Percentiles rank a stretch among this genome's conserved stretches.
Conservation (phyloP, 1,284 basidiomycete genomes). For the Ustilago sp. region DNA sequence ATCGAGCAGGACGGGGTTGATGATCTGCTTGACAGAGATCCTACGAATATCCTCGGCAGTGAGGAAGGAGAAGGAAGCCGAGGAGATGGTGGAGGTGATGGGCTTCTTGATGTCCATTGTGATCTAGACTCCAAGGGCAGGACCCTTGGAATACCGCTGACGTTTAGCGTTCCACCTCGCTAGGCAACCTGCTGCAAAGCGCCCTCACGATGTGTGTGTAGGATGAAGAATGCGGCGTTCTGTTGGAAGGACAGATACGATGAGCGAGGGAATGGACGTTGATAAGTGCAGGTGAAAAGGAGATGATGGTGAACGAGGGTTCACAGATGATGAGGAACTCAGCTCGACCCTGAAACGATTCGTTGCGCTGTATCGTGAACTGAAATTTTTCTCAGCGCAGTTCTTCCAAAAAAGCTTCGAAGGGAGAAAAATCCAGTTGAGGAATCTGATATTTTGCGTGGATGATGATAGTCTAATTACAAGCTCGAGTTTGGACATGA, state of each 20-base stretch:
- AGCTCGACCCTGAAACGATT: conserved; percentile 12
- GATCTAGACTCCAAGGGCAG: conserved; percentile 36
- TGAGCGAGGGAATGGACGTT: not conserved
- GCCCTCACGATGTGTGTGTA: not conserved
- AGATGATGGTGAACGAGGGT: not conserved
- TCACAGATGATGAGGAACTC: not conserved
- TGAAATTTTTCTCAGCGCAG: conserved; percentile 32
- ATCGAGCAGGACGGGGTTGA: conserved; percentile 92
- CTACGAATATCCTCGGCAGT: conserved; percentile 88
- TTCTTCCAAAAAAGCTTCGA: conserved; percentile 21
- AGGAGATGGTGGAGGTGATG: conserved; percentile 83
- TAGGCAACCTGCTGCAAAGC: conserved; percentile 10
- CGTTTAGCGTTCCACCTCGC: conserved; percentile 15
- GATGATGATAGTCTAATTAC: too few species aligned
- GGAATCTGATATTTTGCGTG: too few species aligned
- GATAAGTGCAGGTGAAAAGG: conserved; percentile 1
- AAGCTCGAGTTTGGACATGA: too few species aligned
- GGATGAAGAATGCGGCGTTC: not conserved
- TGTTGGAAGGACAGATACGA: not conserved
- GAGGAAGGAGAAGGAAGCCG: conserved; percentile 94
- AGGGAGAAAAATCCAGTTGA: conserved; percentile 26
- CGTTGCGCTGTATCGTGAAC: conserved; percentile 20
- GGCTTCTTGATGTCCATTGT: conserved; percentile 93
- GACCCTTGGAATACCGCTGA: conserved; percentile 31
- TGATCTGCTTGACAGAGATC: conserved; percentile 96